Conservation (phyloP, 1,139 yeast species). For the Nakaseomyces uthaithaninus region DNA sequence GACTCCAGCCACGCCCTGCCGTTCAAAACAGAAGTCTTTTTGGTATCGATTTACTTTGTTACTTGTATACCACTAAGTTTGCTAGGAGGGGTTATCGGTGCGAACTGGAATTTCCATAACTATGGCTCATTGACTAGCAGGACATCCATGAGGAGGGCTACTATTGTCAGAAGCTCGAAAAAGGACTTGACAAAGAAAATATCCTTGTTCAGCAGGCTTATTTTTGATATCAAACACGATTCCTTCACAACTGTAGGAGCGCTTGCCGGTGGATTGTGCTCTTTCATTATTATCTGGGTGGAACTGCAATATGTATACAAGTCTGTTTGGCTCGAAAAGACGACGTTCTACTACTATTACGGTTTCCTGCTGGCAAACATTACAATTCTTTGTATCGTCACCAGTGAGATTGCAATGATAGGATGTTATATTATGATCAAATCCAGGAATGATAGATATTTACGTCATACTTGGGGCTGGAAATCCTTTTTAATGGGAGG, state of each 20-base stretch:
- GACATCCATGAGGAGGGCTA: slow-evolving; percentile 2
- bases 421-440: slow-evolving; percentile 58
- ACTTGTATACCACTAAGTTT: slow-evolving; percentile 68
- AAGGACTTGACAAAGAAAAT: not conserved
- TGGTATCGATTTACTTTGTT: slow-evolving; percentile 50
- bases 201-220: not conserved
- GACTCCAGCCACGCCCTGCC: slow-evolving; percentile 74
- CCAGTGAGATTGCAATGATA: slow-evolving; percentile 66
- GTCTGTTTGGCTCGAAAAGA: slow-evolving; percentile 72
- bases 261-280: slow-evolving; percentile 12
- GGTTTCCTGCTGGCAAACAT: slow-evolving; percentile 66
- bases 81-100: slow-evolving; percentile 61
- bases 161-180: not conserved
- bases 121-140: not conserved
- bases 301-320: slow-evolving; percentile 69
- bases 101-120: slow-evolving; percentile 19
- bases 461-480: slow-evolving; percentile 69
- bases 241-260: slow-evolving; percentile 9
- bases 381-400: slow-evolving; percentile 50
- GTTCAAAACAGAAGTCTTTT: slow-evolving; percentile 57
- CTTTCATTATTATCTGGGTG: slow-evolving; percentile 40
- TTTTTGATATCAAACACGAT: slow-evolving; percentile 1
- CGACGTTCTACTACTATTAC: slow-evolving; percentile 71
- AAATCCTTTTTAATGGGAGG: slow-evolving; percentile 65
- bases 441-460: slow-evolving; percentile 10